Evolutionary conservation across 495 filamentous ascomycete species (phyloP), one percentile per base, ranked within the genome.

Genomic region (Xylaria curta): DNA sequence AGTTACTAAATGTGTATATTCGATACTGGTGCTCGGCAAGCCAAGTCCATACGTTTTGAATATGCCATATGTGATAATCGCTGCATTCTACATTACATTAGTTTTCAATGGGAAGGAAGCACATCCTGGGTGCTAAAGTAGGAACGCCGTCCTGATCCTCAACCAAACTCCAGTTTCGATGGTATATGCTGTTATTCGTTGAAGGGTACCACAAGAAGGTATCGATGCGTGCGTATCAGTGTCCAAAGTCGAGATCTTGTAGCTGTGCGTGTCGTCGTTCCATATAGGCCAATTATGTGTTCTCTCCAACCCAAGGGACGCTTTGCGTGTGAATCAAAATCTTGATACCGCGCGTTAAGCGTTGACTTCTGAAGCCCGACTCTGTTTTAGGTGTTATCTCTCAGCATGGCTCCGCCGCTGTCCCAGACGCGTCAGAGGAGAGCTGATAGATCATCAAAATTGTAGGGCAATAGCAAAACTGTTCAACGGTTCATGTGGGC

Each of bases 51-150:
- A 59, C 31, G 21, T 59, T 59, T 38, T 10, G 31, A 60, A n/a
- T 59, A 26, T 36, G 38, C 21, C 2, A 36, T 59, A 38, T 33
- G 26, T 12, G 4, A 46, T 21, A 60, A 61, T 49, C 19, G 19
- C 24, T 69, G n/a, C 15, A 47, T 33, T 60, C 26, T 40, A 56
- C 31, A 69, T 60, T 68, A 68, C 33, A 68, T 68, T 68, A 68
- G 46, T 2, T 68, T 38, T 47, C 24, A 49, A 69, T 47, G 38
- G 24, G 9, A 56, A 31, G 26, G 6, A 26, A 24, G 54, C 28
- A 60, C 33, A 12, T 36, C 2, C 33, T 4, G 12, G 4, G 15
- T 38, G 58, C 33, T 19, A 21, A 38, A 31, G n/a, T 7, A 36
- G 40, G 28, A 65, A 49, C 24, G 24, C 15, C 9, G 15, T 28